A percentile compares a stretch with the other conserved stretches of the same genome.
These are phyloP conservation scores for Fereydounia khargensis DNA, from an alignment of 1,284 basidiomycete genomes.

Conservation along the genomic window DNA sequence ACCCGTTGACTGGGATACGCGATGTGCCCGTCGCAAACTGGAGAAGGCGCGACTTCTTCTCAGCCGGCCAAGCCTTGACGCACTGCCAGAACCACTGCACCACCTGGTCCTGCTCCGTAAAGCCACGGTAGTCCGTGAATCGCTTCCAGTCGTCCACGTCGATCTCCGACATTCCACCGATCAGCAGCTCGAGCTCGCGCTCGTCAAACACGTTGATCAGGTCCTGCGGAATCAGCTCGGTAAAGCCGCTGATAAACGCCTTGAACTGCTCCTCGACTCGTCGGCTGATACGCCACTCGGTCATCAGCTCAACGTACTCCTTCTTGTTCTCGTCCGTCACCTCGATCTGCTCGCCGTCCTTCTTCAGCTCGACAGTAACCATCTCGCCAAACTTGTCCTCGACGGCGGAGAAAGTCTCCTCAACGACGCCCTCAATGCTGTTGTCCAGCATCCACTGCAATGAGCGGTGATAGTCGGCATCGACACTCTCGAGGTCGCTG, in stretches of 20 bases:
- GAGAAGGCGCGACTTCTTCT: constrained; percentile 82
- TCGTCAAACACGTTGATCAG: constrained; percentile 97
- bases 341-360: constrained; percentile 75
- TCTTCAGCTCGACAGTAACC: constrained; percentile 87
- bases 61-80: constrained; percentile 90
- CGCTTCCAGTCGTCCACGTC: constrained; percentile 71
- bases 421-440: constrained; percentile 53
- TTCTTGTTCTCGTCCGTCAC: constrained; percentile 98
- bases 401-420: constrained; percentile 62
- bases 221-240: constrained; percentile 91
- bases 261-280: constrained; percentile 94
- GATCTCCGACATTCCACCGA: constrained; percentile 98
- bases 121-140: constrained; percentile 66
- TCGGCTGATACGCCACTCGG: constrained; percentile 86
- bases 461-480: constrained; percentile 71
- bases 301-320: constrained; percentile 92
- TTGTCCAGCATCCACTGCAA: constrained; percentile 81
- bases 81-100: constrained; percentile 99
- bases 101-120: constrained; percentile 63
- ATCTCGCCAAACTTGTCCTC: constrained; percentile 98
- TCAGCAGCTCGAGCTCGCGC: constrained; percentile 84
- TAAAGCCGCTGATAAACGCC: constrained; percentile 91
- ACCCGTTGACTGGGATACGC: constrained; percentile 95
- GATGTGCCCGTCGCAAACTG: constrained; percentile 98
- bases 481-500: constrained; percentile 53